Percentiles rank a stretch among this genome's conserved stretches.
These are phyloP conservation scores for Wickerhamiella pararugosa DNA, from an alignment of 1,139 yeast species.

Conservation along the genomic window DNA sequence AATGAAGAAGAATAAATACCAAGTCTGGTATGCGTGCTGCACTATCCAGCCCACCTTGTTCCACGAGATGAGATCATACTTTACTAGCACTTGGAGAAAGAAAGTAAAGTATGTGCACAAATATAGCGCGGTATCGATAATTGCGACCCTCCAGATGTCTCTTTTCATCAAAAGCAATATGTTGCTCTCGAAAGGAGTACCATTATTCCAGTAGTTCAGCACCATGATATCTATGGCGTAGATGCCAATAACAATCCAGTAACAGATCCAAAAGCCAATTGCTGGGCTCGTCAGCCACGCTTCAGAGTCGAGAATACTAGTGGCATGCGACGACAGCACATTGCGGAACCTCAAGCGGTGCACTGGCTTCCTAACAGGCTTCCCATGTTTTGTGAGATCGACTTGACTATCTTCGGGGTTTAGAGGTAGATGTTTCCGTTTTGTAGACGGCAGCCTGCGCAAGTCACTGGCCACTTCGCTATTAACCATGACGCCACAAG, in stretches of 20 bases:
- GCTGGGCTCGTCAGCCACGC: slow-evolving; percentile 19
- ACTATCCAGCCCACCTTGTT: slow-evolving; percentile 41
- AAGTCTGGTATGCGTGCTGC: slow-evolving; percentile 41
- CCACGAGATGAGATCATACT: slow-evolving; percentile 39
- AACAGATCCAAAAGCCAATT: slow-evolving; percentile 26
- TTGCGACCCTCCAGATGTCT: slow-evolving; percentile 47
- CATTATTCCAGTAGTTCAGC: slow-evolving; percentile 21
- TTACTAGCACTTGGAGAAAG: slow-evolving; percentile 38
- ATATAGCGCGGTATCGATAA: slow-evolving; percentile 61
- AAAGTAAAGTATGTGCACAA: slow-evolving; percentile 42
- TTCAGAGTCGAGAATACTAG: slow-evolving; percentile 15
- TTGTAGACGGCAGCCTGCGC: no score
- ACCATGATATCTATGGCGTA: slow-evolving; percentile 18
- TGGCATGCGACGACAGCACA: slow-evolving; percentile 10
- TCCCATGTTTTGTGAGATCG: no score
- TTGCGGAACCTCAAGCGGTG: slow-evolving; percentile 8
- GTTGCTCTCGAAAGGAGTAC: slow-evolving; percentile 31
- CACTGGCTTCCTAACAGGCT: no score
- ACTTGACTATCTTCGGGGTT: no score
- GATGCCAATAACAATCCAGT: slow-evolving; percentile 24
- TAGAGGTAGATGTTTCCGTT: no score
- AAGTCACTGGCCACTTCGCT: no score
- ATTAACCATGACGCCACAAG: no score
- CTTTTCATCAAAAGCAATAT: slow-evolving; percentile 36
- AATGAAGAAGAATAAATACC: slow-evolving; percentile 33